Evolutionary conservation across 2,329 filamentous ascomycete species (phyloP), one percentile per base, ranked within the genome.

Genomic region (Fusarium pseudograminearum): DNA sequence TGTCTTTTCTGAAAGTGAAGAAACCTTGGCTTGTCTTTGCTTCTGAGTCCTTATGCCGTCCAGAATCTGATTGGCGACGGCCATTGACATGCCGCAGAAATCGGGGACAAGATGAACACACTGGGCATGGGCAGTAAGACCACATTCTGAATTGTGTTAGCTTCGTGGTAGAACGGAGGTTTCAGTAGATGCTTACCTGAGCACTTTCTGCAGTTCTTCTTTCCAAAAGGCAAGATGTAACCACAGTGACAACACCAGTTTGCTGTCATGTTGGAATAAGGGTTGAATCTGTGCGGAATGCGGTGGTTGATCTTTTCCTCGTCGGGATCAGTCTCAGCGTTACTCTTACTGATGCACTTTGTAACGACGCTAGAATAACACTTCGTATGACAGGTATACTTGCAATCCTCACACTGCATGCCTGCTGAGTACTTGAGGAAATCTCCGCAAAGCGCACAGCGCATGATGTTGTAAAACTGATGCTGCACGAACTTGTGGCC

Each of bases 391-490:
- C 96, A 99, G 40, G 95, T 98, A 83, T 98, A 98, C 83, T 98
- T 98, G 91, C 96, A 99, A 82, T 99, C 96, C 71, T 97, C 93
- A 81, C 96, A 99, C 83, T 99, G 96, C 95, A 99, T 99, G 67
- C 96, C 96, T 24, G 96, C 93, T 50, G 95, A 97, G 79, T 98
- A 98, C 79, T 98, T 99, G 82, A 99, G 91, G 77, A 99, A 98
- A 73, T 99, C 96, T 64, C 94, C 96, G 79, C 96, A 99, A 36
- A 98, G 89, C 16, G 96, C 96, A 81, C 96, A 99, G 67, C 96
- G 95, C 96, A 99, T 99, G 78, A 99, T 98, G 86, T 98, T 99
- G 90, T 98, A 99, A 81, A 99, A 99, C 80, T 98, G 96, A 79
- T 98, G 94, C 77, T 96, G 93, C 58, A 98, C 91, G 78, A 99